These are phyloP conservation scores for Backusella tarrabulga DNA, from an alignment of 192 early-diverging fungal genomes.

Conservation along the genomic window DNA sequence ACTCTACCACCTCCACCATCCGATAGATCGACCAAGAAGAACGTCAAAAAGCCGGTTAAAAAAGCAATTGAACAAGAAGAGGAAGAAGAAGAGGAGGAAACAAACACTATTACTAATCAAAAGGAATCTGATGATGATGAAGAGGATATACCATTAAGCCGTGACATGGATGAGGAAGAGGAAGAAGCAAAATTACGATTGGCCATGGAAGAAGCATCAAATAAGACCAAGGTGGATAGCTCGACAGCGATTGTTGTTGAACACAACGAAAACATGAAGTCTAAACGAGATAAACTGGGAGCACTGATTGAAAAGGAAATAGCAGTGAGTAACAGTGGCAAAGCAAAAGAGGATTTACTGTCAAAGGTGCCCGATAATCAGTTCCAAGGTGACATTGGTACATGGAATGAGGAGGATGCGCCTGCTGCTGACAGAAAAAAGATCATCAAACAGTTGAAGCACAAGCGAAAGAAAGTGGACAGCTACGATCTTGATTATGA, in stretches of 20 bases:
- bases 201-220: conserved; percentile 27
- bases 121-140: conserved; percentile 6
- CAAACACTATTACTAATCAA: neutral
- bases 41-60: neutral
- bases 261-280: conserved; percentile 42
- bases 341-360: conserved; percentile 33
- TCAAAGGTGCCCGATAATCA: conserved; percentile 28
- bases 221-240: conserved; percentile 46
- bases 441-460: conserved; percentile 45
- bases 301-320: conserved; percentile 49
- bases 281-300: conserved; percentile 42
- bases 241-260: conserved; percentile 46
- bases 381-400: conserved; percentile 33
- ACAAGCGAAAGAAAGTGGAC: conserved; percentile 52
- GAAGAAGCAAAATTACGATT: conserved; percentile 39
- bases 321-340: conserved; percentile 46
- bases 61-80: conserved; percentile 14
- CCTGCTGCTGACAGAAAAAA: conserved; percentile 29
- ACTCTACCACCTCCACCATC: conserved; percentile 3
- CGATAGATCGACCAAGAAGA: neutral
- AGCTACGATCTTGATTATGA: conserved; percentile 71
- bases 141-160: neutral
- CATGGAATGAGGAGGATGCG: conserved; percentile 35
- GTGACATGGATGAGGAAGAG: conserved; percentile 25
- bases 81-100: neutral